Evolutionary conservation across 768 basidiomycete genomes (phyloP), one percentile per base, ranked within the genome.

Genomic region (Trichaptum fuscoviolaceum): DNA sequence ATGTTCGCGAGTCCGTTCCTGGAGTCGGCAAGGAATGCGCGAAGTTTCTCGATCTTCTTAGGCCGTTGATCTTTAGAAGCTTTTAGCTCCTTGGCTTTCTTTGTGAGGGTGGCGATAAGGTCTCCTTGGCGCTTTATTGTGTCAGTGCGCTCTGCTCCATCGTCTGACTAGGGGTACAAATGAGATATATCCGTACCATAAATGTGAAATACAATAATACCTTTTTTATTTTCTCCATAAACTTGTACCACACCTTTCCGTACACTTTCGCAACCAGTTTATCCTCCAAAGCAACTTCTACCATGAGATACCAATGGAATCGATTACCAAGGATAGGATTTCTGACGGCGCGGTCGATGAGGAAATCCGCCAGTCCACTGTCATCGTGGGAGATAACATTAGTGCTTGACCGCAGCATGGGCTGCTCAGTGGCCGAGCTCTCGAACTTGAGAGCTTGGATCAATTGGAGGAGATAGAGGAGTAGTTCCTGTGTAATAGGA

Each of bases 391-490:
- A 92, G 63, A 90, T 86, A 0, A 90, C 91, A 68, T 84, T 90
- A 3, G 88, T 84, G 0, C 85, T 84, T 1, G 89, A 87, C 58
- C 91, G 83, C n/a, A 87, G 86, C 0, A 90, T 87, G 58, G 90
- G 81, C 70, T 91, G 91, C 65, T 91, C 92, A 61, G 83, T 90
- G 0, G 89, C 89, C 1, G 85, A 81, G 67, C 88, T 92, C 76
- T 99, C 97, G 68, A 99, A 99, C 74, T 96, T 97, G 70, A 99
- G 88, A 0, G 97, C 95, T 78, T 99, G 97, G 0, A 99, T 96
- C 23, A 99, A 86, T 78, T 99, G 97, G 1, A 99, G 80, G 1
- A 99, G 83, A 75, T 99, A 99, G 1, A 98, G 75, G 66, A 93
- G 79, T 7, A 99, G 84, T 71, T 99, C 96, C 96, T 99, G 74